Conservation (phyloP, 352 stramenopile genomes). For the Albugo laibachii region DNA sequence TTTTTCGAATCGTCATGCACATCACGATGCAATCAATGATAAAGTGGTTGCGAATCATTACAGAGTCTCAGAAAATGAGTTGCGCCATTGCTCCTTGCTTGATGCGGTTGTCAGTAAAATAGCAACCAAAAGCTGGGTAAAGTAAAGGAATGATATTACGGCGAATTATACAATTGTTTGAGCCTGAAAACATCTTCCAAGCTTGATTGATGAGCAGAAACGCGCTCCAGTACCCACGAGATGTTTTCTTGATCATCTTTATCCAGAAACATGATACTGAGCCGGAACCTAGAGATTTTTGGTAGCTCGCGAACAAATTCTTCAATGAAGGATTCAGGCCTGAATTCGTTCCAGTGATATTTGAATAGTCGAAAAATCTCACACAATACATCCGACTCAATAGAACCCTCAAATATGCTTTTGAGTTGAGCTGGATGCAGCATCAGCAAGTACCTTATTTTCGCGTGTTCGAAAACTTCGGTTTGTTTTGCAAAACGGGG, state of each 20-base stretch:
- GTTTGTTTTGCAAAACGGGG: slow-evolving; percentile 18
- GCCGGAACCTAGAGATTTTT: slow-evolving; percentile 45
- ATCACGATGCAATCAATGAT: slow-evolving; percentile 13
- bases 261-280: slow-evolving; percentile 66
- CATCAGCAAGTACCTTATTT: slow-evolving; percentile 25
- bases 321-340: slow-evolving; percentile 11
- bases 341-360: slow-evolving; percentile 9
- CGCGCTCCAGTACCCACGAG: slow-evolving; percentile 16
- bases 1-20: slow-evolving; percentile 24
- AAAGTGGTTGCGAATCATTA: slow-evolving; percentile 60
- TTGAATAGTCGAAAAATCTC: slow-evolving; percentile 22
- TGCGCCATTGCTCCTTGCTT: slow-evolving; percentile 30
- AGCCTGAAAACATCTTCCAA: not conserved
- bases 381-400: slow-evolving; percentile 54
- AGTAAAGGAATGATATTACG: slow-evolving; percentile 15
- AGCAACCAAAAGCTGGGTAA: slow-evolving; percentile 76
- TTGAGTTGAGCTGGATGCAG: slow-evolving; percentile 15
- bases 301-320: slow-evolving; percentile 19
- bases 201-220: not conserved
- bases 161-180: not conserved
- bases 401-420: slow-evolving; percentile 46
- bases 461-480: slow-evolving; percentile 13
- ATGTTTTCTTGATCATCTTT: slow-evolving; percentile 36
- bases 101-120: slow-evolving; percentile 63
- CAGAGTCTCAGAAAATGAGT: slow-evolving; percentile 66